These are phyloP conservation scores for Pseudonitzschia pungens DNA, from an alignment of 108 stramenopile genomes.

Conservation along the genomic window DNA sequence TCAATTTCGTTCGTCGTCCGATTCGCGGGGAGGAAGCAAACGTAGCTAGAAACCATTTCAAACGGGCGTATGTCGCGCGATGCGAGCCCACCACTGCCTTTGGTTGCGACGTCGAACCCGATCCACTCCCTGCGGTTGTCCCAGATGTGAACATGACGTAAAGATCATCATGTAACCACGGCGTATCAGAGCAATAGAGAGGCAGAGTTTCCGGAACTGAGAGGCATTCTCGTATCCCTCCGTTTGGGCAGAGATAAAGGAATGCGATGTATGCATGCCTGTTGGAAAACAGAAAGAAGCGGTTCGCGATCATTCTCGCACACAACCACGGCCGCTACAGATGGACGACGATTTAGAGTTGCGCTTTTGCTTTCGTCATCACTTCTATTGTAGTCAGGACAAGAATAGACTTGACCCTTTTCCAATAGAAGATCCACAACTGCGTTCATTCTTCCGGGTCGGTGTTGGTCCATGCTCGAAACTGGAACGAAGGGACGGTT, in stretches of 20 bases:
- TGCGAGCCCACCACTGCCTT: constrained; percentile 34
- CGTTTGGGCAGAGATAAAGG: constrained; percentile 31
- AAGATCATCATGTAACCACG: constrained; percentile 21
- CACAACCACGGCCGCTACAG: constrained; percentile 31
- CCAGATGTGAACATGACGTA: constrained; percentile 42
- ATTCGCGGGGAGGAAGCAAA: constrained; percentile 22
- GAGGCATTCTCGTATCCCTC: constrained; percentile 35
- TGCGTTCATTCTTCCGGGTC: constrained; percentile 19
- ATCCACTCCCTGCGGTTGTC: constrained; percentile 6
- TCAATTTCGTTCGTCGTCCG: constrained; percentile 33
- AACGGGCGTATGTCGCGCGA: constrained; percentile 19
- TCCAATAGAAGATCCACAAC: constrained; percentile 30
- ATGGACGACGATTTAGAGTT: neutral
- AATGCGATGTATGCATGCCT: constrained; percentile 39
- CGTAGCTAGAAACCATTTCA: constrained; percentile 29
- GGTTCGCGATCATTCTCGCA: constrained; percentile 50
- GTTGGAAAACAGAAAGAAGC: constrained; percentile 33
- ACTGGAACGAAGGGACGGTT: constrained; percentile 41
- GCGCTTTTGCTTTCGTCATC: neutral
- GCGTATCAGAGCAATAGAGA: neutral
- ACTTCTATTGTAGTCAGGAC: neutral
- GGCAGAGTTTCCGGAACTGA: constrained; percentile 33
- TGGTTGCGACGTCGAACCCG: constrained; percentile 5
- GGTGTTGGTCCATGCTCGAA: constrained; percentile 30
- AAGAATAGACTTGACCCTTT: constrained; percentile 4